phyloP scores from a whole-genome alignment of 805 yeast species.

The Zygosaccharomyces rouxii region DNA sequence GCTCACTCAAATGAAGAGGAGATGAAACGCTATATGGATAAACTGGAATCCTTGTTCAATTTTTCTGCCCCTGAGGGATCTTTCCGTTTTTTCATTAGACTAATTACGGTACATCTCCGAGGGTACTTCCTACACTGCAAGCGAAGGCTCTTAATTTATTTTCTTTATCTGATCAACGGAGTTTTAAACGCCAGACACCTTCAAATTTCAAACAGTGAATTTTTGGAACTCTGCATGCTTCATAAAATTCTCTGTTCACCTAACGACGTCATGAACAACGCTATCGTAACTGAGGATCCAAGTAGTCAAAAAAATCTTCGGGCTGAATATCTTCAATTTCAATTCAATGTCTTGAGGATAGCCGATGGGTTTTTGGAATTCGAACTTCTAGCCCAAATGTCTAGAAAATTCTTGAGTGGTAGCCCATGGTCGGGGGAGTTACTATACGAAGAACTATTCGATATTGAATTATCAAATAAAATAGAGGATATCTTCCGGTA shows the following conservation, averaged over 20 bases:
- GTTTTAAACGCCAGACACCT: slow-evolving; percentile 12
- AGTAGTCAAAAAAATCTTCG: neutral
- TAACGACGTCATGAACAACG: neutral
- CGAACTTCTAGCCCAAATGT: slow-evolving; percentile 2
- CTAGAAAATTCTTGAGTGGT: slow-evolving; percentile 7
- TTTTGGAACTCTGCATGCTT: slow-evolving; percentile 16
- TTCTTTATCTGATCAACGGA: slow-evolving; percentile 18
- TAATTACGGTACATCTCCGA: slow-evolving; percentile 18
- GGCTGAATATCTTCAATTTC: slow-evolving; percentile 11
- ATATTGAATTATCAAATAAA: slow-evolving; percentile 2
- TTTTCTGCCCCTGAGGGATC: slow-evolving; percentile 10
- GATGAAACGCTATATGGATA: slow-evolving; percentile 12
- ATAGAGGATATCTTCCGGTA: slow-evolving; percentile 8
- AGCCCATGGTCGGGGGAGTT: neutral
- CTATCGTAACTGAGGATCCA: neutral
- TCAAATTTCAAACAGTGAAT: slow-evolving; percentile 22
- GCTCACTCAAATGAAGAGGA: slow-evolving; percentile 9
- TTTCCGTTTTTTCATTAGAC: slow-evolving; percentile 11
- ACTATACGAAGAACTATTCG: neutral
- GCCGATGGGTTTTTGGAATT: slow-evolving; percentile 25
- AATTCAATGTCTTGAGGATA: slow-evolving; percentile 13
- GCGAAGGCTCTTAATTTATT: slow-evolving; percentile 9
- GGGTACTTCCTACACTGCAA: slow-evolving; percentile 4
- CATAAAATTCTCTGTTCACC: slow-evolving; percentile 13
- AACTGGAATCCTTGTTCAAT: slow-evolving; percentile 13